Evolutionary conservation across 768 basidiomycete species (phyloP).

Genomic region (Serendipita indica): DNA sequence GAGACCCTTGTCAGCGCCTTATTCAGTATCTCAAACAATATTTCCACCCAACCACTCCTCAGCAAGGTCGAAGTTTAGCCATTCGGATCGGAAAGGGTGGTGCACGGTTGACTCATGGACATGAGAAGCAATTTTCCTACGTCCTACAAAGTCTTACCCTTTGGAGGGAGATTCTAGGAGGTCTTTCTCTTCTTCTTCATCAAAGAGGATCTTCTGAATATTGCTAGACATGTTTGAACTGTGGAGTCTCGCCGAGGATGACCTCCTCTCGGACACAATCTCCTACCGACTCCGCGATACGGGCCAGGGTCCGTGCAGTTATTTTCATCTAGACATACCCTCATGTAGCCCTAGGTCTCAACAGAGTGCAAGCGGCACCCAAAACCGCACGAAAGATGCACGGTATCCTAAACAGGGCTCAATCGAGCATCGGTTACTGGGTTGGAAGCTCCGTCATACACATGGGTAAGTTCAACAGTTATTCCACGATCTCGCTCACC

Average conservation of each 20-base stretch:
- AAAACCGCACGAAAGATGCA: conserved; percentile 90
- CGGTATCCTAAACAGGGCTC: conserved; percentile 67
- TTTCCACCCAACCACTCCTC: conserved; percentile 59
- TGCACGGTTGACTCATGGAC: conserved; percentile 70
- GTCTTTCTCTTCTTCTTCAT: conserved; percentile 25
- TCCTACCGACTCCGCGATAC: conserved; percentile 75
- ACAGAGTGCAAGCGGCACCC: conserved; percentile 73
- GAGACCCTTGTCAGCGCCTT: conserved; percentile 80
- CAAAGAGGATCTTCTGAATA: not conserved
- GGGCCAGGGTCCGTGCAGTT: conserved; percentile 43
- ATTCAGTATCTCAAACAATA: conserved; percentile 58
- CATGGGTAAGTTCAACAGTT: conserved; percentile 36
- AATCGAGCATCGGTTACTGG: conserved; percentile 68
- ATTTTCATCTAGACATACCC: not conserved
- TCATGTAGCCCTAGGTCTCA: conserved; percentile 28
- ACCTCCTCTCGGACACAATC: conserved; percentile 59
- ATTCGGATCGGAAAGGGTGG: conserved; percentile 72
- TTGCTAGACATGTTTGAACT: conserved; percentile 70
- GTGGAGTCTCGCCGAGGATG: conserved; percentile 69
- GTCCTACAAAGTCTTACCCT: conserved; percentile 75
- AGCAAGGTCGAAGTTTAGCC: conserved; percentile 54
- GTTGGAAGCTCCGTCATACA: conserved; percentile 77
- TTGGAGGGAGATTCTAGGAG: conserved; percentile 76
- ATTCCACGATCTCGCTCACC: not conserved
- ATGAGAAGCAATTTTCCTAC: conserved; percentile 71